Base-by-base conservation (phyloP, 2,329 filamentous ascomycete species). In the Eutypella sp. region DNA sequence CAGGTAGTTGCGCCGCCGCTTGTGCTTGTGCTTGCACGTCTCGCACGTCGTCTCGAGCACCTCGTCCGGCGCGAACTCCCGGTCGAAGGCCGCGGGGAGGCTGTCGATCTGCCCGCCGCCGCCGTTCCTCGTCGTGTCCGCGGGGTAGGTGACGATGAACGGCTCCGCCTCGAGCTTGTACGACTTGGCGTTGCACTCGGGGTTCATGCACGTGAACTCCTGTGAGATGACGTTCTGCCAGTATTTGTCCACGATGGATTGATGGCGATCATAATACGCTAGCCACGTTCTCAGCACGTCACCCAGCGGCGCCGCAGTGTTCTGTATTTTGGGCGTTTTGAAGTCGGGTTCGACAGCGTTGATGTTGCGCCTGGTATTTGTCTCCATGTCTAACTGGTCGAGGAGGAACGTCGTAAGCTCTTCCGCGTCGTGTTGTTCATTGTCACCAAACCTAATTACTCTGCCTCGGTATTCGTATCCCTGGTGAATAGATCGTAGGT, bases 381-480 rank as follows among this genome's bases (percentile, higher is more conserved):
- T 83, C 66, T 99, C 93, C 60, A 93, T 87, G 56, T 92, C 85
- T 11, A 97, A 73, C 53, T 86, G 84, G 44, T 88, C 83, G 31
- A 95, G 75, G 22, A 96, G 66, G 60, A 95, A 96, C 39, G 83
- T 82, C 54, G 92, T 83, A 55, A 95, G 95, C 58, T 97, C 93
- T 53, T 91, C 87, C 2, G 90, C 86, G 60, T 99, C 93, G 67
- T 97, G 93, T 62, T 97, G 92, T 41, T 81, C 72, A 20, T 75
- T 74, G 34, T 88, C 84, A 13, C 84, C 87, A 70, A 90, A 93
- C 6, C 78, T 53, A 18, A 51, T 16, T 9, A 33, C 1, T 2
- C 6, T n/a, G 2, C 15, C 10, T 0, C 20, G 24, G 18, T 24
- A 36, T 2, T 3, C 1, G 25, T 60, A 60, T 42, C 65, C 65